Evolutionary conservation across 2,329 filamentous ascomycete species (phyloP), one percentile per base, ranked within the genome.

Genomic region (Xylariaceae sp.): DNA sequence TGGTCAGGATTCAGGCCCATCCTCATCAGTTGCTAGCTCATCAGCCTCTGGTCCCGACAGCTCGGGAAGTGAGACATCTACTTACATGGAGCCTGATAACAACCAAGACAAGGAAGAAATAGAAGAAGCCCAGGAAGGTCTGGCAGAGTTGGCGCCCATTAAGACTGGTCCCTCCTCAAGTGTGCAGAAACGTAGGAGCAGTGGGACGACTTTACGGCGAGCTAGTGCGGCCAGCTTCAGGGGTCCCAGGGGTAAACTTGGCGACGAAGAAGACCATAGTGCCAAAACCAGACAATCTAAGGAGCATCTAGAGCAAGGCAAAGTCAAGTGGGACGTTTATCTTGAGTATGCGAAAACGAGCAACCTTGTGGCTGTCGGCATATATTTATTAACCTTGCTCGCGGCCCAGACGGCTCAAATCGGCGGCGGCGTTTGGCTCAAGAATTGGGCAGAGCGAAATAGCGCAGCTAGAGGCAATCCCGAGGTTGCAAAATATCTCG

Each of bases 241-340:
- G 55, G 92, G 92, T 1, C 88, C 91, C 18, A 84, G 91, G 57
- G 91, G 92, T 63, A 96, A 94, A 72, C 73, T 93, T 26, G 83
- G 80, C 0, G 93, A 97, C 63, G 92, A 97, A 65, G 91, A 93
- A 73, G 85, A 90, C 46, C 84, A 83, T 2, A 81, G 77, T 48
- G 77, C 87, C 66, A 93, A 91, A 75, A 92, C 89, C 37, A 91
- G 87, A 68, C 92, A 97, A 72, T 81, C 80, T 51, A 95, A 96
- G 73, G 94, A 99, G 72, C 88, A 88, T 62, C 82, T 85, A 2
- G 92, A 99, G 72, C 92, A 99, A 75, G 94, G 94, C 67, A 97
- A 97, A 71, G 94, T 99, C 64, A 97, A 97, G 73, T 97, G 94
- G 92, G 83, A 86, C 60, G 93, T 99, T 23, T 99, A 99, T 69